Conservation (phyloP, 2,329 filamentous ascomycete species). For the Colletotrichum paranaense region DNA sequence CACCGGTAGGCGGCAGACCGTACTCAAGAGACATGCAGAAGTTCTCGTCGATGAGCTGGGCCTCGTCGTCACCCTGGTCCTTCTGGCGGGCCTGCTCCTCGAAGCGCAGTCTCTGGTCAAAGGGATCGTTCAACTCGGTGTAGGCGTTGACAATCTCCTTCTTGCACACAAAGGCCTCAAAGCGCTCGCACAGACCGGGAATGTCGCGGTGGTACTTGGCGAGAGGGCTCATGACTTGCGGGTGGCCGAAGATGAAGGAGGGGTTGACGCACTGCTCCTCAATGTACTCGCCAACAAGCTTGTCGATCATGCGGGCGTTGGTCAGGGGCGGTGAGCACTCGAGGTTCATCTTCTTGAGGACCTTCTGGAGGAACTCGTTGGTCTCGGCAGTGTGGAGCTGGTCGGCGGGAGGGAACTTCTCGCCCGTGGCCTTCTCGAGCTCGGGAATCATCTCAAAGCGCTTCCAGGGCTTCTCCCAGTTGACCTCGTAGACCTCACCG, state of each 20-base stretch:
- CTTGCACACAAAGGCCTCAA: slow-evolving; percentile 97
- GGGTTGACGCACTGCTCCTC: slow-evolving; percentile 95
- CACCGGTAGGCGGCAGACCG: slow-evolving; percentile 88
- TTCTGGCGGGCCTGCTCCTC: slow-evolving; percentile 86
- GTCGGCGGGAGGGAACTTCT: slow-evolving; percentile 92
- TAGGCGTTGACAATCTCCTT: slow-evolving; percentile 97
- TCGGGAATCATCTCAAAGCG: slow-evolving; percentile 95
- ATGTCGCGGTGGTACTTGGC: slow-evolving; percentile 92
- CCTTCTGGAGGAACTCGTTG: slow-evolving; percentile 83
- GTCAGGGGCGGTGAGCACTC: slow-evolving; percentile 92
- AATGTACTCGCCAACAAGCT: slow-evolving; percentile 92
- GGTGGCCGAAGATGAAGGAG: slow-evolving; percentile 75
- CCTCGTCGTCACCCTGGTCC: slow-evolving; percentile 96
- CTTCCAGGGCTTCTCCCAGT: slow-evolving; percentile 96
- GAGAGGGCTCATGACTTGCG: slow-evolving; percentile 73
- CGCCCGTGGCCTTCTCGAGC: slow-evolving; percentile 87
- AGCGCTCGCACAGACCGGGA: slow-evolving; percentile 91
- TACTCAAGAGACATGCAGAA: slow-evolving; percentile 87
- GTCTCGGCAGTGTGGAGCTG: slow-evolving; percentile 91
- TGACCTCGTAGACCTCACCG: slow-evolving; percentile 89
- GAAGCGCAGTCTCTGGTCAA: slow-evolving; percentile 91
- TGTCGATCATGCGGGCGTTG: slow-evolving; percentile 96
- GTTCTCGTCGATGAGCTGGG: slow-evolving; percentile 94
- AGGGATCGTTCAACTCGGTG: slow-evolving; percentile 95
- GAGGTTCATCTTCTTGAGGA: slow-evolving; percentile 90